Percentiles rank a stretch among this genome's conserved stretches.
Conservation (phyloP, 2,329 filamentous ascomycete species). For the Monosporascus sp. region DNA sequence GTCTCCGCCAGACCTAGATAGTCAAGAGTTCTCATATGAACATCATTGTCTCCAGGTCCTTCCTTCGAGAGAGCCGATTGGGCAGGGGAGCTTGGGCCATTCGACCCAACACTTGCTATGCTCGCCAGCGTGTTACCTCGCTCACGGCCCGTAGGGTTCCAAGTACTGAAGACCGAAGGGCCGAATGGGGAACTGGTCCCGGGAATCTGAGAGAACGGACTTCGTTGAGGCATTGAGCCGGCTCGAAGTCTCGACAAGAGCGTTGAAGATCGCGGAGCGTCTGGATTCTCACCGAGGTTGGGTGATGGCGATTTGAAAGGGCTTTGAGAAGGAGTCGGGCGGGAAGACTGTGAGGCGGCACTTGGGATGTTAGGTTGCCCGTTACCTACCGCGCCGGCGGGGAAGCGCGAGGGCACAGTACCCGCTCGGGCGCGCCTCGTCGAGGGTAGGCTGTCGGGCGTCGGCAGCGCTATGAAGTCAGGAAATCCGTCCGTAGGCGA, state of each 20-base stretch:
- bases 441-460: slow-evolving; percentile 61
- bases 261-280: slow-evolving; percentile 58
- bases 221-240: slow-evolving; percentile 89
- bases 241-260: slow-evolving; percentile 82
- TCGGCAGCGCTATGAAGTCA: slow-evolving; percentile 72
- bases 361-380: slow-evolving; percentile 52
- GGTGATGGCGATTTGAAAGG: slow-evolving; percentile 71
- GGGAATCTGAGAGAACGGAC: slow-evolving; percentile 57
- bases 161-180: slow-evolving; percentile 84
- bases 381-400: slow-evolving; percentile 64
- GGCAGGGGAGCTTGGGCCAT: slow-evolving; percentile 81
- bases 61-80: slow-evolving; percentile 84
- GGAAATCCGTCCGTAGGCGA: slow-evolving; percentile 95
- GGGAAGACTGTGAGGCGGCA: slow-evolving; percentile 69
- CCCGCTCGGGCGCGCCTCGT: slow-evolving; percentile 82
- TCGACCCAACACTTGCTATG: slow-evolving; percentile 82
- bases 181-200: slow-evolving; percentile 69
- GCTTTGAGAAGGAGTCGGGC: slow-evolving; percentile 80
- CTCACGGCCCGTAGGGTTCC: slow-evolving; percentile 69
- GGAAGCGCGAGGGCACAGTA: slow-evolving; percentile 93
- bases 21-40: slow-evolving; percentile 84
- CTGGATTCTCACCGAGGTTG: slow-evolving; percentile 43
- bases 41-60: slow-evolving; percentile 78
- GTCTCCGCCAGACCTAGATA: slow-evolving; percentile 94
- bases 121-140: slow-evolving; percentile 79